phyloP scores from a whole-genome alignment of 352 stramenopile genomes.

The Phytopythium chamaehyphon region DNA sequence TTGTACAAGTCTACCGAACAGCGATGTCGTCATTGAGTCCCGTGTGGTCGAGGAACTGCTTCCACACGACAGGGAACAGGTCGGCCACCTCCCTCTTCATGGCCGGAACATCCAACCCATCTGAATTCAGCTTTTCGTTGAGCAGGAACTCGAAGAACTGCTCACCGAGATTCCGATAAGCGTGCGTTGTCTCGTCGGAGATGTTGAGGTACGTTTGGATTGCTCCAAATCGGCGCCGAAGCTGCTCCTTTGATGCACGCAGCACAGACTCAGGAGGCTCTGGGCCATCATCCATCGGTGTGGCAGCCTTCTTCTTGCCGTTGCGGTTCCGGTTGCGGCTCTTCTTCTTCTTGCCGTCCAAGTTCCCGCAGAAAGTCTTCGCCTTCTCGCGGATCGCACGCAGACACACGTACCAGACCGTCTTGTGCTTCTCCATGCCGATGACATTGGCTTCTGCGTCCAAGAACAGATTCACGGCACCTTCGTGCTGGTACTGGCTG shows the following conservation, averaged over 20 bases:
- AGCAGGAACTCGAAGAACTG: conserved; percentile 63
- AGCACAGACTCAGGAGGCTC: conserved; percentile 8
- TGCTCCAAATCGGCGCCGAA: conserved; percentile 48
- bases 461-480: conserved; percentile 69
- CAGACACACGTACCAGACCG: conserved; percentile 81
- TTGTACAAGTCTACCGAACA: conserved; percentile 12
- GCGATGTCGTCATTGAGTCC: conserved; percentile 36
- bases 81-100: conserved; percentile 49
- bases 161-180: conserved; percentile 47
- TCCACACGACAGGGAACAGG: conserved; percentile 73
- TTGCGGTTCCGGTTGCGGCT: conserved; percentile 4
- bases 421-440: conserved; percentile 83
- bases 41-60: conserved; percentile 52
- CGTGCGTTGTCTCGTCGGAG: conserved; percentile 23
- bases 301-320: background rate
- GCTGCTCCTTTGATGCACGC: conserved; percentile 17
- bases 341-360: conserved; percentile 23
- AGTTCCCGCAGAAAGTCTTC: conserved; percentile 49
- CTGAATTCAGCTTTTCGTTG: conserved; percentile 26
- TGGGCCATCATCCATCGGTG: conserved; percentile 8
- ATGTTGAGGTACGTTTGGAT: conserved; percentile 59
- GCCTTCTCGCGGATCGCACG: conserved; percentile 84
- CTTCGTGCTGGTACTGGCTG: conserved; percentile 55
- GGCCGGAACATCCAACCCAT: conserved; percentile 14
- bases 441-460: conserved; percentile 58